Base-by-base conservation (phyloP, 495 filamentous ascomycete species). In the Opeltia flavorubescens region DNA sequence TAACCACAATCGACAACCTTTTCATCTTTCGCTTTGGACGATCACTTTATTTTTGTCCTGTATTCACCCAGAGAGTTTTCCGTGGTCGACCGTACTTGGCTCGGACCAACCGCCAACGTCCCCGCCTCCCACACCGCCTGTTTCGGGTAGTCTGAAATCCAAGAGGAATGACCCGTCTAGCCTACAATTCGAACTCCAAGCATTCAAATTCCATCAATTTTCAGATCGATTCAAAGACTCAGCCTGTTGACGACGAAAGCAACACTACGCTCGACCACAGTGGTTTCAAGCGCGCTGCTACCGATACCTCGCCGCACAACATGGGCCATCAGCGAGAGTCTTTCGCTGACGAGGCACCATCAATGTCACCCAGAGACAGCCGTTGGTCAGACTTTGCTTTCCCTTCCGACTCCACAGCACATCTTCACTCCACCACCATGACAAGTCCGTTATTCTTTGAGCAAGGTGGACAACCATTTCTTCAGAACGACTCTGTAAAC, bases 251-350 rank as follows among this genome's bases (percentile, higher is more conserved):
- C 51, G 84, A 89, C 49, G 84, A 89, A 65, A 83, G 86, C 58
- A 74, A 76, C 62, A 82, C 75, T 60, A 81, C 88, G 62, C 68
- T 93, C 52, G 86, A 93, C 65, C 83, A 89, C 36, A 81, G 83
- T 67, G 89, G 89, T 59, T 74, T 89, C 51, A 85, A 88, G 61
- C 53, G 74, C 70, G 58, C 76, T 13, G 76, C 78, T 28, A 67
- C 86, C 54, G 80, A 84, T 53, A 76, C 86, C 64, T 79, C 82
- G 35, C 71, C 76, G 51, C 72, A 80, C 66, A 71, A 68, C 48
- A 75, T 73, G 51, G 65, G 70, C 53, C 66, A 63, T 66, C 75
- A 81, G 59, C 73, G 80, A 59, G 72, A 82, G 49, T 83, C 83
- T 43, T 85, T 87, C 63, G 79, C 80, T 50, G 76, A 80, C 42